Evolutionary conservation across 257 asterid species (phyloP).

Genomic region (Nicotiana tomentosiformis): DNA sequence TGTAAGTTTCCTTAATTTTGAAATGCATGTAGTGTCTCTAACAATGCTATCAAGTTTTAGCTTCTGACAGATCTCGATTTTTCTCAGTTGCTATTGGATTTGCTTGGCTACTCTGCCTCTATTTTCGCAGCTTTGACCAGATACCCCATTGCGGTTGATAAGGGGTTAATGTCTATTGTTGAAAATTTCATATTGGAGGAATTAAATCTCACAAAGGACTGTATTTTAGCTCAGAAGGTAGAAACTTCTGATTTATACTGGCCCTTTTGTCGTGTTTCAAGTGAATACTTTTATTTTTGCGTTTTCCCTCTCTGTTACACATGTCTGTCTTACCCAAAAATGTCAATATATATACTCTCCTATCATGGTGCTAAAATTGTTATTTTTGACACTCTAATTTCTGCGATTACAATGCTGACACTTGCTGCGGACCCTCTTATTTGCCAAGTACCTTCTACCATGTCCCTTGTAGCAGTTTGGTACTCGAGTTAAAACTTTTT

Average conservation of each 20-base stretch:
- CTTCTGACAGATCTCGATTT: constrained; percentile 20
- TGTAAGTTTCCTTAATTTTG: background rate
- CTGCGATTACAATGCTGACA: background rate
- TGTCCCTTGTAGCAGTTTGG: background rate
- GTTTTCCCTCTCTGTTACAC: background rate
- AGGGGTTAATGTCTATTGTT: constrained; percentile 41
- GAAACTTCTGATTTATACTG: background rate
- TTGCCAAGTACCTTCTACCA: background rate
- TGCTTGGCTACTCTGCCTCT: constrained; percentile 68
- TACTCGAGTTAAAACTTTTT: background rate
- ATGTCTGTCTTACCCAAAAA: background rate
- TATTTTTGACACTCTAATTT: background rate
- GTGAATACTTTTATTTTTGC: background rate
- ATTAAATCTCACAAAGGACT: constrained; percentile 53
- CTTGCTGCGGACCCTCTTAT: background rate
- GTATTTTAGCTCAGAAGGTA: constrained; percentile 71
- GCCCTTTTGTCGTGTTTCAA: background rate
- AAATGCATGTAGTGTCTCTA: constrained; percentile 1
- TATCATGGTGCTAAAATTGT: background rate
- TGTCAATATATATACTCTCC: background rate
- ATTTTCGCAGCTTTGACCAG: constrained; percentile 65
- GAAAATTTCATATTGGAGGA: constrained; percentile 74
- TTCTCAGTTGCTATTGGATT: constrained; percentile 74
- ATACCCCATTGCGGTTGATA: constrained; percentile 42
- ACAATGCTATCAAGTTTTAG: background rate